These are phyloP conservation scores for Hyaloperonospora brassicae DNA, from an alignment of 352 stramenopile species.

Conservation along the genomic window DNA sequence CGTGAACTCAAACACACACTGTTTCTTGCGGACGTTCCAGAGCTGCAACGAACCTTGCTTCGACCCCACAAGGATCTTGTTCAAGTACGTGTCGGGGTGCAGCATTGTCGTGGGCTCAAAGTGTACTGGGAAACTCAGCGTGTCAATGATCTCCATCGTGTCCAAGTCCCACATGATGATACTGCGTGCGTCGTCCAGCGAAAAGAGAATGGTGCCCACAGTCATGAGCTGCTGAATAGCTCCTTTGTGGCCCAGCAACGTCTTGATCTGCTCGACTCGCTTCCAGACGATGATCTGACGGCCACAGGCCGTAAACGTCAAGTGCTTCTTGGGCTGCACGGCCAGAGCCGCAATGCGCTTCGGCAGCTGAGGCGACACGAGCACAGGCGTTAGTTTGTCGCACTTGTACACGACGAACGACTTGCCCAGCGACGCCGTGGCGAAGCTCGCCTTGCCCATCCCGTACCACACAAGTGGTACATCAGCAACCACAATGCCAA, in stretches of 20 bases:
- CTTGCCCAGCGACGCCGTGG: conserved; percentile 82
- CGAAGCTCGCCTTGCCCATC: conserved; percentile 85
- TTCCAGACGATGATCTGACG: conserved; percentile 70
- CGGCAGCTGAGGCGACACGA: conserved; percentile 72
- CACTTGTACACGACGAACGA: conserved; percentile 89
- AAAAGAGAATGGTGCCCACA: conserved; percentile 64
- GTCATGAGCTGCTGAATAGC: conserved; percentile 40
- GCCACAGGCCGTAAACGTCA: conserved; percentile 71
- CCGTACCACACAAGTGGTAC: conserved; percentile 82
- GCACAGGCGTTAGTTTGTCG: conserved; percentile 80
- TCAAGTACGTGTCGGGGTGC: conserved; percentile 90
- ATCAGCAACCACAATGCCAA: conserved; percentile 83
- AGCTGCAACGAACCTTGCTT: conserved; percentile 77
- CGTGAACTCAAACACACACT: conserved; percentile 84
- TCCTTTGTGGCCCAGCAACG: conserved; percentile 50
- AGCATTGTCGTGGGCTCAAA: conserved; percentile 77
- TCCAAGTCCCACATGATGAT: conserved; percentile 61
- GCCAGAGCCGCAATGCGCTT: conserved; percentile 69
- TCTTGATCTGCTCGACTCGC: conserved; percentile 46
- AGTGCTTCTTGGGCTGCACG: conserved; percentile 55
- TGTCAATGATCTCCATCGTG: conserved; percentile 52
- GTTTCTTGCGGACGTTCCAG: conserved; percentile 88
- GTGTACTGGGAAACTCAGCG: conserved; percentile 36
- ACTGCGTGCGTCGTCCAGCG: conserved; percentile 47
- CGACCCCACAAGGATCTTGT: conserved; percentile 90